Evolutionary conservation across 2,329 filamentous ascomycete genomes (phyloP).

Genomic region (Colletotrichum australisinense): DNA sequence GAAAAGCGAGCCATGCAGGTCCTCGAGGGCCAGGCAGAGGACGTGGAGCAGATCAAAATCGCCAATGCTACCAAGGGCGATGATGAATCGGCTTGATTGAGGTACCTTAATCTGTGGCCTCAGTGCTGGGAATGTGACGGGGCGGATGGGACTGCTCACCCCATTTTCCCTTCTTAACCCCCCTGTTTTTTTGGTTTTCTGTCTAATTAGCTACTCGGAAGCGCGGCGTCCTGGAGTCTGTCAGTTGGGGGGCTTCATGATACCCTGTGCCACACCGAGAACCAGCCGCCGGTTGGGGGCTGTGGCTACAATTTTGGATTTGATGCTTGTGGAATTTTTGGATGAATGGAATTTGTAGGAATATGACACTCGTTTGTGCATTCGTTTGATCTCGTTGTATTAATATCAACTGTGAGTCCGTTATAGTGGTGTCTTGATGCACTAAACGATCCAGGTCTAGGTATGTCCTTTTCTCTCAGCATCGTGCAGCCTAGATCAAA

Average conservation of each 20-base stretch:
- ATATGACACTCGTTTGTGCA: too few relatives aligned
- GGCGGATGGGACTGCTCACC: not conserved
- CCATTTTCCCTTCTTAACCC: not conserved
- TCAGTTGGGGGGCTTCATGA: conserved; percentile 25
- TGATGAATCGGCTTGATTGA: not conserved
- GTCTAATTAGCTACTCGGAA: conserved; percentile 15
- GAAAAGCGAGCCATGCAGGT: conserved; percentile 24
- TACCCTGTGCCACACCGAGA: conserved; percentile 16
- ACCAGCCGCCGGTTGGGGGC: conserved; percentile 11
- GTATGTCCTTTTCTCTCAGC: too few relatives aligned
- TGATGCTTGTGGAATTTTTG: not conserved
- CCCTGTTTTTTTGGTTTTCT: not conserved
- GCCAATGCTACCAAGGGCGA: conserved; percentile 12
- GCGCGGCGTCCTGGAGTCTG: conserved; percentile 27
- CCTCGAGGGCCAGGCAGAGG: conserved; percentile 9
- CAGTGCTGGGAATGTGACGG: too few relatives aligned
- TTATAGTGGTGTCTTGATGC: too few relatives aligned
- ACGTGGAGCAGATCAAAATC: conserved; percentile 20
- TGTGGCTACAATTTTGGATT: conserved; percentile 3
- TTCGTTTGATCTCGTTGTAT: too few relatives aligned
- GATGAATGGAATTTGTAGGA: too few relatives aligned
- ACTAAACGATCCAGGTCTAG: too few relatives aligned
- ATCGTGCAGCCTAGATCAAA: too few relatives aligned
- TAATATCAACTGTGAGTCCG: too few relatives aligned
- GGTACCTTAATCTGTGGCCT: too few relatives aligned